Evolutionary conservation across 257 asterid species (phyloP).

Genomic region (Jacaranda copaia): DNA sequence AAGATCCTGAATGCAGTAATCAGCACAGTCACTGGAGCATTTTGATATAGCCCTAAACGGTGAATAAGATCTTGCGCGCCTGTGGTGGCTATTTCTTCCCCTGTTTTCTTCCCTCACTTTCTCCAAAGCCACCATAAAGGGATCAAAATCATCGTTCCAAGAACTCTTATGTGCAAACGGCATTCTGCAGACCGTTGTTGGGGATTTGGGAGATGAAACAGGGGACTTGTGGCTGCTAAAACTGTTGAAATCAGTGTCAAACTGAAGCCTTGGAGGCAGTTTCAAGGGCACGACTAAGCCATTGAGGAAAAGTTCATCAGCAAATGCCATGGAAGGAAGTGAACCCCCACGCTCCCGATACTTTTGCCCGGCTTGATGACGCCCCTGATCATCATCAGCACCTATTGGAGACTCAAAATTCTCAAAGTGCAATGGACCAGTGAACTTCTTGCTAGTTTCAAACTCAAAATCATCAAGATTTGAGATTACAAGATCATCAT

Average conservation of each 20-base stretch:
- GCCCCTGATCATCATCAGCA: slow-evolving; percentile 29
- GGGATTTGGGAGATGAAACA: slow-evolving; percentile 53
- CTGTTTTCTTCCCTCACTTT: slow-evolving; percentile 68
- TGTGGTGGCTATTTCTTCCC: slow-evolving; percentile 51
- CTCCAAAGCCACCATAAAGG: slow-evolving; percentile 67
- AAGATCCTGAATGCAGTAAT: not conserved
- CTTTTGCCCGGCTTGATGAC: not conserved
- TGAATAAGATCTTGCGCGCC: slow-evolving; percentile 66
- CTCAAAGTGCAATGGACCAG: slow-evolving; percentile 17
- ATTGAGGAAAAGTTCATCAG: slow-evolving; percentile 66
- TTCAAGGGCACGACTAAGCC: slow-evolving; percentile 79
- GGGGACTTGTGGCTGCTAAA: slow-evolving; percentile 38
- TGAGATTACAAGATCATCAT: not conserved
- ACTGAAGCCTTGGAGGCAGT: slow-evolving; percentile 76
- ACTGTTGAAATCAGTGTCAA: slow-evolving; percentile 32
- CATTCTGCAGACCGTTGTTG: slow-evolving; percentile 49
- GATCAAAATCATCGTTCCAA: slow-evolving; percentile 69
- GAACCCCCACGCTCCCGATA: slow-evolving; percentile 53
- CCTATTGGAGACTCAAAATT: not conserved
- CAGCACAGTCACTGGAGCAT: slow-evolving; percentile 33
- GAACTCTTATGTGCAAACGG: slow-evolving; percentile 54
- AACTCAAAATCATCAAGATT: slow-evolving; percentile 64
- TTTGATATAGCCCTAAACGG: slow-evolving; percentile 48
- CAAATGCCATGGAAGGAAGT: slow-evolving; percentile 67
- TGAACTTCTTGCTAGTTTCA: slow-evolving; percentile 59